Evolutionary conservation across 768 basidiomycete genomes (phyloP), one percentile per base, ranked within the genome.

Genomic region (Boletus reticulatus): DNA sequence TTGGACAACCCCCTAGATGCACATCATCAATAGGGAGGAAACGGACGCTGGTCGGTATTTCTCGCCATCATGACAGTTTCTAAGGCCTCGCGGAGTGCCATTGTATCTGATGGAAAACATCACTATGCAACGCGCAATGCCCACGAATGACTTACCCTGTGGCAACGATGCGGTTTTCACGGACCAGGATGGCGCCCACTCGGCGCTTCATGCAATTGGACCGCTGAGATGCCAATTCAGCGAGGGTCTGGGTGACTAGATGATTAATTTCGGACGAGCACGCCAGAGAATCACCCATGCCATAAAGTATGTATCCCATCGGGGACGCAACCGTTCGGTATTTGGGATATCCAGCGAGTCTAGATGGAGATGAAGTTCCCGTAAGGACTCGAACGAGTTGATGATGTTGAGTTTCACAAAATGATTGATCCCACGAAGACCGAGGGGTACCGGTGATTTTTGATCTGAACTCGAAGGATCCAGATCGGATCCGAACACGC

Each of bases 301-400:
- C 96, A 98, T 98, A 71, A 98, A 98, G 72, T 98, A 98, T 0
- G 87, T 84, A 68, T 98, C 96, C 96, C 96, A 98, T 16, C 82
- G 80, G 4, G 96, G 96, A 45, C 96, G 79, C 29, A 97, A 72
- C 52, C 92, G 83, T 62, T 90, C 85, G 2, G 80, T 73, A 65
- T 94, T 80, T 34, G 85, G 65, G 8, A 98, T 70, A 67, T 95
- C 77, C 39, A 96, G 62, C 3, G 73, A 66, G 56, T 89, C 85
- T 11, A 98, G 74, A 65, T 95, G 76, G 13, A 66, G 59, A 62
- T 86, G 74, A 1, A 98, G 73, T 5, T 75, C 75, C n/a, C 73
- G 56, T 16, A 87, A 54, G 31, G 77, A 74, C 27, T 70, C 63
- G 62, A 88, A 92, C n/a, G 80, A 67, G 64, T 94, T 94, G 55